These are phyloP conservation scores for Solanum gandarillasii DNA, from an alignment of 257 asterid species.

Conservation along the genomic window DNA sequence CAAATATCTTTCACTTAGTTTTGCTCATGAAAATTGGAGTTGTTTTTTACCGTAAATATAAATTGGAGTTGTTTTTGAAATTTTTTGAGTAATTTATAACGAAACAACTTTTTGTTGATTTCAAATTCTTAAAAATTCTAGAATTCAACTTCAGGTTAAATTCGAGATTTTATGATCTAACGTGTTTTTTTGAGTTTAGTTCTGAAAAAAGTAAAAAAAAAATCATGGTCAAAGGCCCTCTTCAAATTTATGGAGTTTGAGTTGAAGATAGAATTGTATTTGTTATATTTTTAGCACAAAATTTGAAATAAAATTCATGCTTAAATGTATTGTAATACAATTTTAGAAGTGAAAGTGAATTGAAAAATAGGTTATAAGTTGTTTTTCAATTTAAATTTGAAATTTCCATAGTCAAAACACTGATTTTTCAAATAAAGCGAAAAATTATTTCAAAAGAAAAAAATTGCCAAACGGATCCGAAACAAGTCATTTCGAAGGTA, in stretches of 20 bases:
- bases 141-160: neutral
- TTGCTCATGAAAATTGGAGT: neutral
- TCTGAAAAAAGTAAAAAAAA: too few relatives aligned
- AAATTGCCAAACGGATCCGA: neutral
- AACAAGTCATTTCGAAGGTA: neutral
- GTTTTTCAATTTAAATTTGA: too few relatives aligned
- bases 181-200: too few relatives aligned
- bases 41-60: too few relatives aligned
- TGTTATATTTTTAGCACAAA: neutral
- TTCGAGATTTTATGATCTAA: too few relatives aligned
- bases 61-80: too few relatives aligned
- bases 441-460: neutral
- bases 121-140: neutral
- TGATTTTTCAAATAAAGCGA: neutral
- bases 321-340: too few relatives aligned
- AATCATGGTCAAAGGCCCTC: neutral
- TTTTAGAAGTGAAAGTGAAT: neutral
- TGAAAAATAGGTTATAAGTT: too few relatives aligned
- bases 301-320: neutral
- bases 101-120: neutral
- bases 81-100: neutral
- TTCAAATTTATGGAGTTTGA: too few relatives aligned
- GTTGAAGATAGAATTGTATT: too few relatives aligned
- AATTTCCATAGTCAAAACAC: neutral
- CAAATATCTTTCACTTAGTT: neutral